A percentile compares a stretch with the other conserved stretches of the same genome.
Evolutionary conservation across 441 rosid genomes (phyloP).

Genomic region (Pelargonium cotyledonis): DNA sequence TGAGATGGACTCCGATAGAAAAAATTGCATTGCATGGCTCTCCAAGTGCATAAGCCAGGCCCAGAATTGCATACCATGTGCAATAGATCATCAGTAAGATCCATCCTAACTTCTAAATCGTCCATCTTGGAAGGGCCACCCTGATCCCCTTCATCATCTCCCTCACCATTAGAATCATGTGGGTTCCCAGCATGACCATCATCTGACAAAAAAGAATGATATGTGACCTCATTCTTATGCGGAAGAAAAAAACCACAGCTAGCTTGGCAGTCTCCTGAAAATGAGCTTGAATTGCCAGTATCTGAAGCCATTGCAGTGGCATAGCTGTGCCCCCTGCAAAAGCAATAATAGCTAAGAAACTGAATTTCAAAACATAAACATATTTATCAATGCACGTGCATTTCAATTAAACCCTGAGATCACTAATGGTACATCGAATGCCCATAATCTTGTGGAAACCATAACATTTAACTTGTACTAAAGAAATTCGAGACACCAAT

Average conservation of each 20-base stretch:
- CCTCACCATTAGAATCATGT: constrained; percentile 33
- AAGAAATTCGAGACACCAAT: neutral
- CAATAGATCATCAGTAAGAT: constrained; percentile 86
- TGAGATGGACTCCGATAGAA: neutral
- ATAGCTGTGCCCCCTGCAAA: constrained; percentile 40
- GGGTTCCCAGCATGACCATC: constrained; percentile 36
- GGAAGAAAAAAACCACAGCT: constrained; percentile 33
- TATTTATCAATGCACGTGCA: neutral
- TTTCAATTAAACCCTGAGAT: neutral
- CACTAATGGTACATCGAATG: neutral
- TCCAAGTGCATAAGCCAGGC: constrained; percentile 3
- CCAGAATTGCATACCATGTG: constrained; percentile 57
- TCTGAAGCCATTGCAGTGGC: constrained; percentile 29
- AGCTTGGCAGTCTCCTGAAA: constrained; percentile 29
- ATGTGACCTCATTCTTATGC: constrained; percentile 37
- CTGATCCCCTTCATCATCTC: constrained; percentile 43
- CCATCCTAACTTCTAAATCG: constrained; percentile 68
- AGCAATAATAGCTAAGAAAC: constrained; percentile 1
- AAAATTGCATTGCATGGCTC: neutral
- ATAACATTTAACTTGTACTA: neutral
- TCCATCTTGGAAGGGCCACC: constrained; percentile 41
- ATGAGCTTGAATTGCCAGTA: constrained; percentile 37
- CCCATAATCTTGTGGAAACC: neutral
- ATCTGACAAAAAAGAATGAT: constrained; percentile 61
- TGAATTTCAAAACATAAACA: neutral